Evolutionary conservation across 2,329 filamentous ascomycete species (phyloP).

Genomic region (Aspergillus ochraceus): DNA sequence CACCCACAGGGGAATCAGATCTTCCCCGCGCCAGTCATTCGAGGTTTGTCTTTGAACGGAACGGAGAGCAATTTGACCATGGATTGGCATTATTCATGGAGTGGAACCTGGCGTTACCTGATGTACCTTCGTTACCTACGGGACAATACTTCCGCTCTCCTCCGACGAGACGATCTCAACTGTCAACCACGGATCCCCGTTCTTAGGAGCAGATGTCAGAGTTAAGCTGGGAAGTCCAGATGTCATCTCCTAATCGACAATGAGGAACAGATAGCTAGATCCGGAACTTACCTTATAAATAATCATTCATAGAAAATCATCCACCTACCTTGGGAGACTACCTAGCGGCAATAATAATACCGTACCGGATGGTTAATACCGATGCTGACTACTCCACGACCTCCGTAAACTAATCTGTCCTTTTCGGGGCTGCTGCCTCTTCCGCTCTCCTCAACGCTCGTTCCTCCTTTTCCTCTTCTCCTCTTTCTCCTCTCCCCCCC

Average conservation of each 20-base stretch:
- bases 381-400: neutral
- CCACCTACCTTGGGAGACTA: neutral
- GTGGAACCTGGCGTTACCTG: too few species aligned
- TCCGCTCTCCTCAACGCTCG: constrained; percentile 3
- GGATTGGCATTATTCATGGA: neutral
- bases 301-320: too few species aligned
- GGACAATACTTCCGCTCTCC: too few species aligned
- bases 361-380: neutral
- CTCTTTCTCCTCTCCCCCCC: constrained; percentile 4
- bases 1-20: neutral
- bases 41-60: too few species aligned
- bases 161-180: neutral
- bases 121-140: too few species aligned
- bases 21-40: neutral
- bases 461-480: neutral
- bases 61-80: neutral
- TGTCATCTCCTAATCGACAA: too few species aligned
- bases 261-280: too few species aligned
- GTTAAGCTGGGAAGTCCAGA: too few species aligned
- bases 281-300: too few species aligned
- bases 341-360: neutral
- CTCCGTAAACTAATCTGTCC: neutral
- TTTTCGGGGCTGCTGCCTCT: neutral
- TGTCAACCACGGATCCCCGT: neutral
- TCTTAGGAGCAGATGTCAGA: neutral